Percentiles rank a stretch among this genome's conserved stretches.
Evolutionary conservation across 192 early-diverging fungal genomes (phyloP).

Genomic region (Phycomyces nitens): DNA sequence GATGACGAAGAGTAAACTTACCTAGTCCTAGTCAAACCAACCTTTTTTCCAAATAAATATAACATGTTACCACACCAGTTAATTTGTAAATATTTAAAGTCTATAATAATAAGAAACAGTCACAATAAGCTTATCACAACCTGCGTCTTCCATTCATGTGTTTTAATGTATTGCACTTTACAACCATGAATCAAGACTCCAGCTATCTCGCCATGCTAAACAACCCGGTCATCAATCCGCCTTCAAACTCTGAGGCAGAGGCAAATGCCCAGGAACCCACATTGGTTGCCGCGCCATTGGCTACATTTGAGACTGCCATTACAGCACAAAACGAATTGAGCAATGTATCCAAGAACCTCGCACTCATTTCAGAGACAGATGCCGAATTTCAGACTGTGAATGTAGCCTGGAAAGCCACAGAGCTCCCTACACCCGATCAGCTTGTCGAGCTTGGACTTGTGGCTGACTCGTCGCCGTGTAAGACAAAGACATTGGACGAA

Average conservation of each 20-base stretch:
- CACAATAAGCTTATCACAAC: too few relatives aligned
- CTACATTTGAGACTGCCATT: neutral
- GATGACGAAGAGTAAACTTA: constrained; percentile 59
- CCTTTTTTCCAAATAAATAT: neutral
- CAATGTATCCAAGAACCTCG: neutral
- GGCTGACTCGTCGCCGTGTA: neutral
- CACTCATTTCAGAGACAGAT: constrained; percentile 6
- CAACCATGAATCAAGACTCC: neutral
- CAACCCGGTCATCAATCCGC: constrained; percentile 12
- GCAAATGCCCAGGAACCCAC: neutral
- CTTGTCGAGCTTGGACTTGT: neutral
- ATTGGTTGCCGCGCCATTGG: neutral
- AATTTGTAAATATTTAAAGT: too few relatives aligned
- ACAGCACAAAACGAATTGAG: neutral
- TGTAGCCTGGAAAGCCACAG: neutral
- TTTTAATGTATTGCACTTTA: too few relatives aligned
- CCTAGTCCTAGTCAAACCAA: neutral
- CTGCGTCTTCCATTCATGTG: too few relatives aligned
- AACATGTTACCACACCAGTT: too few relatives aligned
- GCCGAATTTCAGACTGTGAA: constrained; percentile 2
- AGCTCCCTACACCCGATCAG: neutral
- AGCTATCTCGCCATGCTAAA: constrained; percentile 6
- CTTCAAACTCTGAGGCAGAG: neutral
- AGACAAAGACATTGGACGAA: neutral
- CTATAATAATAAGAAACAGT: too few relatives aligned